phyloP scores from a whole-genome alignment of 169 alveolate genomes.

The Eimeria tenella region DNA sequence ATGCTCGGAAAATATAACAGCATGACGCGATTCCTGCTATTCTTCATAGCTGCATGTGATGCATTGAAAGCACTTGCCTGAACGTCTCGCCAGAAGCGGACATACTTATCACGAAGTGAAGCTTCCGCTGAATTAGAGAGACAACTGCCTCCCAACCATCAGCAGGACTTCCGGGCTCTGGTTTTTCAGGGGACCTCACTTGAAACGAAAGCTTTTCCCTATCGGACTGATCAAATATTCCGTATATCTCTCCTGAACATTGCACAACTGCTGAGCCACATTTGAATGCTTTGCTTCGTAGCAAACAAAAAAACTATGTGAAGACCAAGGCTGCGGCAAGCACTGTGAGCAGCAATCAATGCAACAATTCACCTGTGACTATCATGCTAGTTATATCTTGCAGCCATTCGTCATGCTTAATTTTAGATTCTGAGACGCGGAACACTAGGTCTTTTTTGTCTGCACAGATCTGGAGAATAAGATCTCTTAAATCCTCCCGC shows the following conservation, averaged over 20 bases:
- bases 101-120: slow-evolving; percentile 62
- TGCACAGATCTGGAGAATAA: slow-evolving; percentile 56
- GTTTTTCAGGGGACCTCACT: slow-evolving; percentile 49
- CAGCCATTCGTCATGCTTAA: slow-evolving; percentile 70
- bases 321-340: neutral
- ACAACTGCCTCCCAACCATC: slow-evolving; percentile 64
- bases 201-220: slow-evolving; percentile 52
- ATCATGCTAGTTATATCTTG: slow-evolving; percentile 62
- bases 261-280: neutral
- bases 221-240: slow-evolving; percentile 66
- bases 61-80: slow-evolving; percentile 76
- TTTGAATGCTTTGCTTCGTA: neutral
- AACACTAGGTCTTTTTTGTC: slow-evolving; percentile 56
- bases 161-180: slow-evolving; percentile 31
- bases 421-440: slow-evolving; percentile 52
- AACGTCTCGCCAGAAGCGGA: slow-evolving; percentile 58
- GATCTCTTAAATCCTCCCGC: slow-evolving; percentile 50
- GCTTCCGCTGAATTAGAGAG: slow-evolving; percentile 33
- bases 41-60: neutral
- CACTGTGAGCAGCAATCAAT: neutral
- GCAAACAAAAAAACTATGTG: neutral
- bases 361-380: slow-evolving; percentile 31
- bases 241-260: slow-evolving; percentile 59
- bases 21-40: no score
- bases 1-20: no score